These are phyloP conservation scores for Nemania serpens DNA, from an alignment of 2,329 filamentous ascomycete genomes.

Conservation along the genomic window DNA sequence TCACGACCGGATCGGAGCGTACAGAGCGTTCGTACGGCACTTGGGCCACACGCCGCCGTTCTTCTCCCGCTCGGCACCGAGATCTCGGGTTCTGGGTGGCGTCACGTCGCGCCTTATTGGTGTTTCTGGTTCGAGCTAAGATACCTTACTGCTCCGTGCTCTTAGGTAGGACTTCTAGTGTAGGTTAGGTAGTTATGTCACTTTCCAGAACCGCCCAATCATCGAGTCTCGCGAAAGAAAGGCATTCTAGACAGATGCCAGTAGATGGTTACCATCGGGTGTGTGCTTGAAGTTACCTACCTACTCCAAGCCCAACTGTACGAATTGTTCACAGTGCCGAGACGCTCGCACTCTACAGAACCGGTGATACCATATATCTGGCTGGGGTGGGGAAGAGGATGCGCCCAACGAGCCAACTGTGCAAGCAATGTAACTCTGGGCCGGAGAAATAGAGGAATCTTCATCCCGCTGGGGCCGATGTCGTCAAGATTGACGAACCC, in stretches of 20 bases:
- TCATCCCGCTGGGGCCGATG: slow-evolving; percentile 14
- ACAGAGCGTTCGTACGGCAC: slow-evolving; percentile 6
- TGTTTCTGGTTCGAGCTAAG: slow-evolving; percentile 4
- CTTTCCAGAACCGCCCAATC: not conserved
- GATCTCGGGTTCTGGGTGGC: slow-evolving; percentile 23
- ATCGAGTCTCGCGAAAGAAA: not conserved
- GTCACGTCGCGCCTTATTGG: slow-evolving; percentile 16
- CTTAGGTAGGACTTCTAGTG: not conserved
- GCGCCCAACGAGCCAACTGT: slow-evolving; percentile 19
- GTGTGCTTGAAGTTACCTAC: slow-evolving; percentile 1
- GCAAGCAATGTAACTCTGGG: slow-evolving; percentile 30
- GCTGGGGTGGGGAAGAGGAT: slow-evolving; percentile 25
- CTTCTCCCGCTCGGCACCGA: slow-evolving; percentile 28
- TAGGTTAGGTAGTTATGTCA: not conserved
- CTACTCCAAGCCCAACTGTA: slow-evolving; percentile 4
- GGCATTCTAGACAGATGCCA: too few species aligned
- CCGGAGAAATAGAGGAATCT: slow-evolving; percentile 24
- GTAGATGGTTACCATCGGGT: not conserved
- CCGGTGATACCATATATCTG: slow-evolving; percentile 15
- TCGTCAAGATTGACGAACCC: slow-evolving; percentile 19
- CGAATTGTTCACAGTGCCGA: slow-evolving; percentile 18
- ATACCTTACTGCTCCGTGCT: not conserved
- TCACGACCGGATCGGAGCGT: not conserved
- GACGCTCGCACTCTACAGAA: slow-evolving; percentile 7
- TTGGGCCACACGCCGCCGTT: slow-evolving; percentile 9